Conservation (phyloP, 2,329 filamentous ascomycete species). For the Cadophora malorum region DNA sequence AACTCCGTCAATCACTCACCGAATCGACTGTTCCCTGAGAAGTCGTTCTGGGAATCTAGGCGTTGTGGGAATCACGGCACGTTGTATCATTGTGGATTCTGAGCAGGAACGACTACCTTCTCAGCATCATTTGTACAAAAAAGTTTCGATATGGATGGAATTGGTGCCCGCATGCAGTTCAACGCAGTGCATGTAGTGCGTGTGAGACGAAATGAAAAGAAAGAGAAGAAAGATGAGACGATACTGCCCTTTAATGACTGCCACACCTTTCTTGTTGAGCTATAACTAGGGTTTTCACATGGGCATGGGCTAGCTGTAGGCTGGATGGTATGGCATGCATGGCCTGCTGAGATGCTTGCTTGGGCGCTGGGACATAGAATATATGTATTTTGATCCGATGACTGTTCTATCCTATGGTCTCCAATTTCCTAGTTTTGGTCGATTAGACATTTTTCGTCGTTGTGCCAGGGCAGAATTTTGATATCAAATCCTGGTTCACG, state of each 20-base stretch:
- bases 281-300: constrained; percentile 26
- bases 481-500: neutral
- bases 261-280: constrained; percentile 21
- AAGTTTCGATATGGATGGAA: constrained; percentile 8
- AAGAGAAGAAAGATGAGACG: constrained; percentile 22
- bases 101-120: neutral
- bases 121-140: constrained; percentile 33
- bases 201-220: constrained; percentile 2
- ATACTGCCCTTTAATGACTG: constrained; percentile 37
- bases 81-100: constrained; percentile 14
- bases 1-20: neutral
- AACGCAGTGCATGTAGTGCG: constrained; percentile 12
- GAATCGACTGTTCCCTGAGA: neutral
- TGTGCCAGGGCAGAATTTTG: neutral
- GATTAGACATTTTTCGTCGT: neutral
- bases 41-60: neutral
- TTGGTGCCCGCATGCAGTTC: constrained; percentile 3
- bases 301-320: constrained; percentile 27
- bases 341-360: constrained; percentile 24
- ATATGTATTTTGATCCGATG: constrained; percentile 8
- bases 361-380: constrained; percentile 15
- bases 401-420: neutral
- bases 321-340: constrained; percentile 12
- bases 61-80: neutral
- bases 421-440: neutral